phyloP scores from a whole-genome alignment of 73 alveolate species.

The Halteria grandinella region DNA sequence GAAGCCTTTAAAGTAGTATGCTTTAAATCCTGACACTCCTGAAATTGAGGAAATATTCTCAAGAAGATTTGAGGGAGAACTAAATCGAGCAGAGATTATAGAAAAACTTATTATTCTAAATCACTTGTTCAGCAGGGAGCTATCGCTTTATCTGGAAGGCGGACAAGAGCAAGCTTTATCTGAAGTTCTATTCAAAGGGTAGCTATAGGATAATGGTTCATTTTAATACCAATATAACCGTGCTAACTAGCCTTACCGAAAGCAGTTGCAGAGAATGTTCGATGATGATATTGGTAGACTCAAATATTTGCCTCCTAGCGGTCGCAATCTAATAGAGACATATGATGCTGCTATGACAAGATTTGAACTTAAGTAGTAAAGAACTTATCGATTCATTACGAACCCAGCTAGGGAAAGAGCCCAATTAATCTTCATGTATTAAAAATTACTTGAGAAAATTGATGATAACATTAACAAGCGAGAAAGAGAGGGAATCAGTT shows the following conservation, averaged over 20 bases:
- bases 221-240: not conserved
- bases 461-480: constrained; percentile 9
- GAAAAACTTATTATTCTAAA: constrained; percentile 11
- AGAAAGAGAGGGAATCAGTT: constrained; percentile 1
- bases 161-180: not conserved
- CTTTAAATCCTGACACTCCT: constrained; percentile 27
- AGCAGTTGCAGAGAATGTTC: not conserved
- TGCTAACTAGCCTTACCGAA: not conserved
- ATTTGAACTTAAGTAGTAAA: constrained; percentile 26
- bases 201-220: not conserved
- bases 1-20: not conserved
- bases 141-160: not conserved
- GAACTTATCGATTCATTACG: constrained; percentile 14
- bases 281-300: constrained; percentile 11
- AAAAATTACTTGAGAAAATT: not conserved
- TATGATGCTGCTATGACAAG: constrained; percentile 16
- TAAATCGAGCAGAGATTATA: not conserved
- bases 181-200: constrained; percentile 17
- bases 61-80: not conserved
- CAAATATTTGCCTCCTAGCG: not conserved
- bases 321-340: constrained; percentile 24
- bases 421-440: not conserved
- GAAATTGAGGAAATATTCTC: constrained; percentile 41
- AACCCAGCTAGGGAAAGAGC: not conserved
- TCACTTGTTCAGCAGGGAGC: constrained; percentile 13